These are phyloP conservation scores for Ophiorrhiza pumila DNA, from an alignment of 257 asterid species.

Conservation along the genomic window DNA sequence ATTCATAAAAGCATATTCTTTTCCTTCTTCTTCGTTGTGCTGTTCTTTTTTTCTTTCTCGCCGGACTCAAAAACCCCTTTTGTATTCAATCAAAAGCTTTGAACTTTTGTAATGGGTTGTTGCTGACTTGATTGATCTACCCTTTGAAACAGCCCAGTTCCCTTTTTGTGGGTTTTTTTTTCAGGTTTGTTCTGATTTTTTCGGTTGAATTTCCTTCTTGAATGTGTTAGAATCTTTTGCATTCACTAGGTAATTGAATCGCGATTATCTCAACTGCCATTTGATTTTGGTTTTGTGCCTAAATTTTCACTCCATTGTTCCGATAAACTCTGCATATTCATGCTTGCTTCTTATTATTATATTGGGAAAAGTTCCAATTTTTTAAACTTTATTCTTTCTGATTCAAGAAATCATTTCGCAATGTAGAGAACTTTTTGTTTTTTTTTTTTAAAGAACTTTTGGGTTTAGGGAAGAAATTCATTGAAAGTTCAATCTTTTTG, in stretches of 20 bases:
- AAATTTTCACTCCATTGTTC: background rate
- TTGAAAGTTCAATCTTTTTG: too few species aligned
- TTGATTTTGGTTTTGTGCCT: background rate
- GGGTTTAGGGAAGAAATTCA: background rate
- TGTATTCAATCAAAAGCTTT: slow-evolving; percentile 9
- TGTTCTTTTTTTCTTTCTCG: slow-evolving; percentile 9
- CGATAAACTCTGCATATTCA: background rate
- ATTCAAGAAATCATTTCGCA: slow-evolving; percentile 11
- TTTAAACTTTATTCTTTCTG: background rate
- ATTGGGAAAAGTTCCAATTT: background rate
- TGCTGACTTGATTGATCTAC: slow-evolving; percentile 26
- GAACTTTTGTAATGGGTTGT: slow-evolving; percentile 13
- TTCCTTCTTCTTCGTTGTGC: slow-evolving; percentile 24
- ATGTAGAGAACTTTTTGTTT: background rate
- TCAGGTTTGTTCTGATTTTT: slow-evolving; percentile 28
- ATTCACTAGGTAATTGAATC: slow-evolving; percentile 2
- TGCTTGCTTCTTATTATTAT: background rate
- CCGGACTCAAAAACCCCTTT: slow-evolving; percentile 26
- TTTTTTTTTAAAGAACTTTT: background rate
- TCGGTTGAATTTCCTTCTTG: slow-evolving; percentile 1
- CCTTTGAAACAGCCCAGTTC: slow-evolving; percentile 12
- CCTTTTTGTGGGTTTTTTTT: slow-evolving; percentile 3
- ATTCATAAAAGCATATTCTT: slow-evolving; percentile 46
- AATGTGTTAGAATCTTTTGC: background rate
- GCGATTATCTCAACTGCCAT: background rate